Base-by-base conservation (phyloP, 2,329 filamentous ascomycete species). In the Cercospora zeae-maydis region DNA sequence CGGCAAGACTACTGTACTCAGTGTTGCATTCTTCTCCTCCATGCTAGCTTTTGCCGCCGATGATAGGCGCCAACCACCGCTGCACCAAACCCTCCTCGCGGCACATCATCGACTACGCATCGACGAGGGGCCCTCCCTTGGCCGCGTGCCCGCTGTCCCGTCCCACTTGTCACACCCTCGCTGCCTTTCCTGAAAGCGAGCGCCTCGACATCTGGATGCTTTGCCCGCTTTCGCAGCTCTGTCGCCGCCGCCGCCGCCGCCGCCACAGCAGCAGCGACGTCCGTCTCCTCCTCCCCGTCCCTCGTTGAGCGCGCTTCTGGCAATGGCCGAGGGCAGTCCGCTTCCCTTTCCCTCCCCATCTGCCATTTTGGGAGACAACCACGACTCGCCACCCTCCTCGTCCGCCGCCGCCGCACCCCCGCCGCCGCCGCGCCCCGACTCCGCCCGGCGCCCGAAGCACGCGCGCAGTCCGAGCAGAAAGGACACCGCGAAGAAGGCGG, bases 341-440 rank as follows among this genome's bases (percentile, higher is more conserved):
- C 62, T 86, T 76, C 82, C 80, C 72, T 85, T 86, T 67, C 84
- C 85, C 64, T 84, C 84, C 57, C 83, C 84, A 59, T 82, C 83
- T 65, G 81, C 81, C 74, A 84, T 82, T 72, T 79, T 81, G 63
- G 74, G 75, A 47, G 62, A 63, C 39, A 34, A 61, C 57, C 61
- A 37, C 59, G 47, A 53, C 30, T 45, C 34, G 42, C 53, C 53
- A 42, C 53, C 51, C 51, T 19, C 51, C n/a, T 34, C 36, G 71
- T 76, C 78, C 16, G 68, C 67, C 52, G 69, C 70, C 33, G 63
- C 69, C 19, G 62, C 47, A 52, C 68, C 71, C 39, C 57, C 58
- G 61, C 67, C 72, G 58, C 49, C 57, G n/a, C 58, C 54, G 24
- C 63, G 34, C 55, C 54, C 62, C 64, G 65, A 68, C 54, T 69